Base-by-base conservation (phyloP, 2,329 filamentous ascomycete species). In the Shiraia bambusicola region DNA sequence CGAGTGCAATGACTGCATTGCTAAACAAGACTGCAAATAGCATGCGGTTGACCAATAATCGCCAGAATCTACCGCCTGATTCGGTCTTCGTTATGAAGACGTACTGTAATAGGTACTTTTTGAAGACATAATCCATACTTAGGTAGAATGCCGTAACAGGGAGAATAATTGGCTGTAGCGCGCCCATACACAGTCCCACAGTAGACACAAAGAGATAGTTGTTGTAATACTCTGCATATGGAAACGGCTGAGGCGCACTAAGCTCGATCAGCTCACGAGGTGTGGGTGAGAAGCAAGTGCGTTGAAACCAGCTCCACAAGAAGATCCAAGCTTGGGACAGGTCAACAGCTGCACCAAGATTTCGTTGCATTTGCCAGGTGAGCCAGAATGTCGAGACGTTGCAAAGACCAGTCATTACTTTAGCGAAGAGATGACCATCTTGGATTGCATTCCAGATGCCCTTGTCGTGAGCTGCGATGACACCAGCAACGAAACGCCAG, bases 211-310 rank as follows among this genome's bases (percentile, higher is more conserved):
- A 97, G 22, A 97, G 76, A 67, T 95, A 96, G 67, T 94, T 96
- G 70, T 96, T 97, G 78, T 96, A 97, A 71, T 97, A 96, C 54
- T 84, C 89, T 44, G 92, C 89, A 61, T 96, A 97, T 52, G 95
- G 89, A 65, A 98, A 96, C 0, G 88, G 77, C 8, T 88, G 90
- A 1, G 93, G 93, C 1, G 93, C 92, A 1, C 90, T 94, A 61
- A 94, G 81, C 68, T 96, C 90, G 54, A 97, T 97, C 57, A 93
- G 76, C 66, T 95, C 86, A 53, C 93, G 81, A 7, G 93, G 93
- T 4, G 93, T 97, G 5, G 92, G 91, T 47, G 81, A 86, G 12
- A 87, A 82, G 59, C 94, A 91, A 35, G 83, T 84, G 59, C 89
- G 84, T 51, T 84, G 79, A 61, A 92, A 85, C 67, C 88, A 95